Evolutionary conservation across 176 grass and related monocot genomes (phyloP).

Genomic region (Oryza coarctata): DNA sequence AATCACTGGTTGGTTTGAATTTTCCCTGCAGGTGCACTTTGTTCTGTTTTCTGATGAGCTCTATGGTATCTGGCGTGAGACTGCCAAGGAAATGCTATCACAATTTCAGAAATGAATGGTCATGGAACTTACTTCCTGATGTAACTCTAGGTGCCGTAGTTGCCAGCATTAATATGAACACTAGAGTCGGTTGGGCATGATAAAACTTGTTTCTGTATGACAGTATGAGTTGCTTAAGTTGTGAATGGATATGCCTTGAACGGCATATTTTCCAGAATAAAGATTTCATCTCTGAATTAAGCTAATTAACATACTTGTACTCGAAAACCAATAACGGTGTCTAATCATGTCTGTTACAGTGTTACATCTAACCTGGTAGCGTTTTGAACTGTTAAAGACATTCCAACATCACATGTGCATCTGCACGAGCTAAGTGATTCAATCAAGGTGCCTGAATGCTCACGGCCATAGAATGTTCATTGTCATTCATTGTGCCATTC

Average conservation of each 20-base stretch:
- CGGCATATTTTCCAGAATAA: background rate
- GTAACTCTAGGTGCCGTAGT: background rate
- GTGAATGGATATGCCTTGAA: background rate
- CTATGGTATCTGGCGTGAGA: slow-evolving; percentile 61
- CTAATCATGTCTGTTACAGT: background rate
- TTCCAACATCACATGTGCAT: background rate
- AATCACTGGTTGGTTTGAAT: background rate
- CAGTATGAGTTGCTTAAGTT: background rate
- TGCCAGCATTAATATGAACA: background rate
- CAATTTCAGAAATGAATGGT: slow-evolving; percentile 25
- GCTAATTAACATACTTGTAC: background rate
- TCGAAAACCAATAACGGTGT: background rate
- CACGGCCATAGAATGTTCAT: background rate
- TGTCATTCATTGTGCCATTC: background rate
- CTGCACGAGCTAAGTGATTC: background rate
- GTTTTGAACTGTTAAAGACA: background rate
- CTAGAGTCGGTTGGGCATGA: background rate
- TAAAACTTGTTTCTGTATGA: background rate
- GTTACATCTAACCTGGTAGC: background rate
- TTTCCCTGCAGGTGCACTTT: slow-evolving; percentile 81
- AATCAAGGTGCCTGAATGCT: background rate
- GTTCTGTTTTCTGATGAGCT: slow-evolving; percentile 80
- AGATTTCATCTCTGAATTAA: background rate
- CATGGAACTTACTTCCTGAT: background rate
- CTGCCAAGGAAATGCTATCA: slow-evolving; percentile 55